These are phyloP conservation scores for Pythium guiyangense DNA, from an alignment of 352 stramenopile genomes.

Conservation along the genomic window DNA sequence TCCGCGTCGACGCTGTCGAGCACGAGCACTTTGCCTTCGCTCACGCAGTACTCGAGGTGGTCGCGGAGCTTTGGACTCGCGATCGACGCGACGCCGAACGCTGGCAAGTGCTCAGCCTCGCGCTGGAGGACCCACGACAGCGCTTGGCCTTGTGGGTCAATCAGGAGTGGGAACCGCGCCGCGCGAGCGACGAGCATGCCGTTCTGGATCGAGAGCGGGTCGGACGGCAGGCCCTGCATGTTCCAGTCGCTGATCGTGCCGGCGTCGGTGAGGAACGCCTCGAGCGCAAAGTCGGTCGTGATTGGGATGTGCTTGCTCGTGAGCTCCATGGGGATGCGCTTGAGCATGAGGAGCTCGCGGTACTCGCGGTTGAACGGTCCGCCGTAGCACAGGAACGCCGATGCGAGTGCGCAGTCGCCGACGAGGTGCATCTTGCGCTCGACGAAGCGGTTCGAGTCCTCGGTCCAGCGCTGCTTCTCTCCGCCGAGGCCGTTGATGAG, in stretches of 20 bases:
- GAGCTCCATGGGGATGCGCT: constrained; percentile 67
- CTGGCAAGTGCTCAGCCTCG: constrained; percentile 57
- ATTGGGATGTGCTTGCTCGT: constrained; percentile 60
- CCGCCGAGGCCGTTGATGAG: constrained; percentile 84
- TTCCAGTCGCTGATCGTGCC: constrained; percentile 87
- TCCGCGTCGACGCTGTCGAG: constrained; percentile 74
- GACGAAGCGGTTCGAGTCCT: constrained; percentile 86
- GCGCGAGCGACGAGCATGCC: constrained; percentile 82
- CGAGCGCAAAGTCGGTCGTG: constrained; percentile 53
- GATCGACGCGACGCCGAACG: constrained; percentile 57
- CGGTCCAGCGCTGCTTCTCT: constrained; percentile 85
- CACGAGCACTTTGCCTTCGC: constrained; percentile 83
- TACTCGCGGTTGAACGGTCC: constrained; percentile 89
- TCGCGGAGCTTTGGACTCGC: constrained; percentile 70
- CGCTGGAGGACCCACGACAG: constrained; percentile 79
- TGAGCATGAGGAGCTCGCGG: constrained; percentile 49
- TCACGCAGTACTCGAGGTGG: constrained; percentile 84
- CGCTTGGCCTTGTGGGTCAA: constrained; percentile 89
- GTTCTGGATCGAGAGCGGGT: constrained; percentile 90
- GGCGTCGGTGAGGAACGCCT: constrained; percentile 75
- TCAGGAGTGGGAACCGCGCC: constrained; percentile 78
- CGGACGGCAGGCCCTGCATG: constrained; percentile 80
- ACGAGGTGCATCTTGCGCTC: constrained; percentile 78
- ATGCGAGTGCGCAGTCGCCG: constrained; percentile 81
- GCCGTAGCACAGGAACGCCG: constrained; percentile 88